Evolutionary conservation across 768 basidiomycete genomes (phyloP), one percentile per base, ranked within the genome.

Genomic region (Xerocomus spinulosus): DNA sequence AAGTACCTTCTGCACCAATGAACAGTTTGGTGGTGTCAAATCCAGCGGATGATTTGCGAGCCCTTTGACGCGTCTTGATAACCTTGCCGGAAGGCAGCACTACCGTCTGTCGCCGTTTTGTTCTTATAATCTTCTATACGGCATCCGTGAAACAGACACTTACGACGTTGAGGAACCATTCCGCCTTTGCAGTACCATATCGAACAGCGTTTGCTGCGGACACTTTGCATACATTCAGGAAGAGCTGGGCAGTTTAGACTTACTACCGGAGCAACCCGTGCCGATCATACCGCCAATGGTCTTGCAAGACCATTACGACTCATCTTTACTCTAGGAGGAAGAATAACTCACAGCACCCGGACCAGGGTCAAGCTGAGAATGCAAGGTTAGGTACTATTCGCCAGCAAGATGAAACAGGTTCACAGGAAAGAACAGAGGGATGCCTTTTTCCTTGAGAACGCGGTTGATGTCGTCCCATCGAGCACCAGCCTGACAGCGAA

Each of bases 251-350:
- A 24, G 20, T 35, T 20, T 44, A 30, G 57, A 74, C 79, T 75
- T 68, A 78, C 90, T 92, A 43, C 89, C 90, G 41, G 81, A 84
- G 58, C 89, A 92, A 9, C 89, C 88, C 2, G 90, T 93, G 9
- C 83, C 83, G 42, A 88, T 82, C 89, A 92, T 92, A 6, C 91
- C 89, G 10, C 90, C 91, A 52, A 92, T 89, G 13, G 88, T 89
- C 73, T 86, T 58, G 32, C 28, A 38, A 50, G 29, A 24, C 29
- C 15, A 56, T 59, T 50, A 56, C 37, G 43, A 49, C 39, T 13
- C 21, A 29, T 33, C 33, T 14, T 40, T 35, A 44, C 23, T 23
- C 25, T 15, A 32, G 17, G 50, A 39, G 53, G 40, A 9, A 24
- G 25, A 49, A 48, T 4, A 17, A 51, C 81, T 60, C 58, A 85